Base-by-base conservation (phyloP, 768 basidiomycete species). In the Galerina sulciceps region DNA sequence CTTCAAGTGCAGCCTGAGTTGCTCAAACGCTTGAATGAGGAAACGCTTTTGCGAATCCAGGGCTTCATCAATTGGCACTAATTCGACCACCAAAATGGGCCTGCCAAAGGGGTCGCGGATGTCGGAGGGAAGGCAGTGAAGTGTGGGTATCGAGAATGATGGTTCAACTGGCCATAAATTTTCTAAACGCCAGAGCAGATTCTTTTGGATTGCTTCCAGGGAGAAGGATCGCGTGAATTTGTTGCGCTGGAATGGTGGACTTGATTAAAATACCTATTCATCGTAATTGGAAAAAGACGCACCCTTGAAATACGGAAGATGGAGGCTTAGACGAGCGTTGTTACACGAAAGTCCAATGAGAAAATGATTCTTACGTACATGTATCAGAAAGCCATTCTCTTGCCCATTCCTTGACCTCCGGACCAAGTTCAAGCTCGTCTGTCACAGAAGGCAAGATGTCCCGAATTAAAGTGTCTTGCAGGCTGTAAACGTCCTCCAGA, bases 281-380 rank as follows among this genome's bases (percentile, higher is more conserved):
- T 49, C 53, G 50, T 31, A 48, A 55, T 36, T 52, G 57, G 55
- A 65, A 48, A 42, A 62, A 38, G 59, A 73, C 81, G 66, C 71
- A 89, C 90, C 74, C 83, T 82, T 49, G 83, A 76, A 55, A 88
- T 81, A 69, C 85, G 86, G 71, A 86, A 87, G 37, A 86, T 70
- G 31, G 85, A 77, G 48, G 73, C 85, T 87, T 71, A 67, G 63
- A 47, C 56, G 60, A 59, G 47, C 55, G 55, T 69, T 59, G 61
- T 55, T 63, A 63, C 59, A 38, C 50, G 62, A 52, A 36, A 57
- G 53, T 60, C 43, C 31, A 31, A 44, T 47, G 53, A 53, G 46
- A 53, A 43, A 14, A 49, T 41, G 34, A 53, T 34, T 34, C 55
- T 47, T 65, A 77, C 84, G 67, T 76, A 90, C 90, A 75, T 45